These are phyloP conservation scores for Arxiozyma heterogenica DNA, from an alignment of 1,139 yeast genomes.

Conservation along the genomic window DNA sequence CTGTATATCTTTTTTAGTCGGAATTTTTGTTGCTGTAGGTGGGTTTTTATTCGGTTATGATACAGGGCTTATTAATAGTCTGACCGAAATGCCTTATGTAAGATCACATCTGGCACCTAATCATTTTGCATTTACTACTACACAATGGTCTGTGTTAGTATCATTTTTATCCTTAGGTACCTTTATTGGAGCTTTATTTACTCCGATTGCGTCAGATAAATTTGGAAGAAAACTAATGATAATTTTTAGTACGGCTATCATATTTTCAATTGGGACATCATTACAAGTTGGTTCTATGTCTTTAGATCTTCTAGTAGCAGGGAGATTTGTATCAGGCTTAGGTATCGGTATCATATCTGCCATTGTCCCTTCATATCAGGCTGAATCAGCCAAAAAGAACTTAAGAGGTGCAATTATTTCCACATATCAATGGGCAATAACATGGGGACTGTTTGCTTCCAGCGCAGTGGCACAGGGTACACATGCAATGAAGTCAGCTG, in stretches of 20 bases:
- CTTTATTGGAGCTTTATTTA: conserved; percentile 62
- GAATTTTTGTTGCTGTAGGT: conserved; percentile 69
- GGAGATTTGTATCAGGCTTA: conserved; percentile 60
- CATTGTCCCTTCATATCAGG: conserved; percentile 64
- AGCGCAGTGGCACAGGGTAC: conserved; percentile 77
- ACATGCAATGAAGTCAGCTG: conserved; percentile 41
- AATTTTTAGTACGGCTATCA: conserved; percentile 22
- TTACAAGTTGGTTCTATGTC: conserved; percentile 51
- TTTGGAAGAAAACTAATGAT: conserved; percentile 38
- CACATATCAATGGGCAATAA: conserved; percentile 79
- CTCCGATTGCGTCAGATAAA: conserved; percentile 60
- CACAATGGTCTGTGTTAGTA: conserved; percentile 59
- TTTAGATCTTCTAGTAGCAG: conserved; percentile 44
- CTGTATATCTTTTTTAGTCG: conserved; percentile 55
- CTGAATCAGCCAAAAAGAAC: conserved; percentile 74
- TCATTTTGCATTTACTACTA: conserved; percentile 41
- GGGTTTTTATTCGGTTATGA: conserved; percentile 80
- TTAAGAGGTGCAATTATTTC: conserved; percentile 75
- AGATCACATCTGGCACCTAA: conserved; percentile 43
- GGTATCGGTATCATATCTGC: conserved; percentile 52
- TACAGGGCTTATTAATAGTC: conserved; percentile 68
- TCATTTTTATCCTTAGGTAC: conserved; percentile 69
- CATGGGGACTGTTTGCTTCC: conserved; percentile 72
- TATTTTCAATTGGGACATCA: conserved; percentile 46
- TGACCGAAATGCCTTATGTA: conserved; percentile 62